Conservation (phyloP, 257 asterid species). For the Rehmannia glutinosa region DNA sequence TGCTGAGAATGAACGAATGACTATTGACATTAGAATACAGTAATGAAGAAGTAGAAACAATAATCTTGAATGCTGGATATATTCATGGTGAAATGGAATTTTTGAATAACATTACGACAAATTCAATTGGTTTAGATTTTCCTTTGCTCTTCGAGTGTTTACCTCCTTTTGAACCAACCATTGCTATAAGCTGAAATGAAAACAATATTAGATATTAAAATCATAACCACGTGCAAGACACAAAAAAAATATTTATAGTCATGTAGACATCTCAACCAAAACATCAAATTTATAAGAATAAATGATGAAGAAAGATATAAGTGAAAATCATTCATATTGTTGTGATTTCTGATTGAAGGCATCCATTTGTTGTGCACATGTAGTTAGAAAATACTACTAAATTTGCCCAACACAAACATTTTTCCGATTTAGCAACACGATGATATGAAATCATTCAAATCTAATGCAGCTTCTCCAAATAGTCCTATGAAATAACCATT, state of each 20-base stretch:
- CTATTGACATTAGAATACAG: slow-evolving; percentile 7
- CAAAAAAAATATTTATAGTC: background rate
- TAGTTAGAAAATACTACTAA: background rate
- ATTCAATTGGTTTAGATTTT: slow-evolving; percentile 11
- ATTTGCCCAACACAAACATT: background rate
- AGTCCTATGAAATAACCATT: background rate
- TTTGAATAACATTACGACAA: background rate
- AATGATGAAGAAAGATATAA: background rate
- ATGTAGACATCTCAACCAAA: background rate
- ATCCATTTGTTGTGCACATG: background rate
- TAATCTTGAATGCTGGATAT: slow-evolving; percentile 5
- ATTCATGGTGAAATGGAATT: background rate
- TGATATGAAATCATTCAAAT: background rate
- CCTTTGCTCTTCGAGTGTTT: slow-evolving; percentile 23
- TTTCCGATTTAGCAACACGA: background rate
- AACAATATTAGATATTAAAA: background rate
- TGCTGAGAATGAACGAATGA: background rate
- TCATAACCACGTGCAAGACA: background rate
- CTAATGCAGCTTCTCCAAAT: background rate
- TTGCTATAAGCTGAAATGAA: slow-evolving; percentile 8
- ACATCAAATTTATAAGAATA: background rate
- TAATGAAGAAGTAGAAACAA: slow-evolving; percentile 4
- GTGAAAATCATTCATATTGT: background rate
- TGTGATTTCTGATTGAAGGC: background rate
- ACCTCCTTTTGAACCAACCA: slow-evolving; percentile 22